phyloP scores from a whole-genome alignment of 306 rosid species.

The Vigna nakashimae region DNA sequence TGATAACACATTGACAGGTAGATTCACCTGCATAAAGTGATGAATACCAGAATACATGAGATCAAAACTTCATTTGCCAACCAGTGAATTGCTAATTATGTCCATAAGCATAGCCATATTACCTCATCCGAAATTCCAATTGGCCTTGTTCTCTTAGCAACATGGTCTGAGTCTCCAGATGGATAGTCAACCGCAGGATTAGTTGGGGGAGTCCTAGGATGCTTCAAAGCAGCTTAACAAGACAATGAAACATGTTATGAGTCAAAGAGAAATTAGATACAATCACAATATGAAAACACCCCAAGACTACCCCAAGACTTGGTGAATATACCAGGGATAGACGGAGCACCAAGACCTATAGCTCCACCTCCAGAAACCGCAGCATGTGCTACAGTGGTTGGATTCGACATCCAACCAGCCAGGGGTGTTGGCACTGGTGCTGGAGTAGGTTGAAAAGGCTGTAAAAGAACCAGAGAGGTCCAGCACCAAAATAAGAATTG shows the following conservation, averaged over 20 bases:
- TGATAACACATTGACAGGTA: conserved; percentile 90
- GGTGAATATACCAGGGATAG: conserved; percentile 75
- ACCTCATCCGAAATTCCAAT: conserved; percentile 94
- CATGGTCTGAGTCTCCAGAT: conserved; percentile 91
- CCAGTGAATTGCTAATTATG: conserved; percentile 20
- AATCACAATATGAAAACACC: conserved; percentile 5
- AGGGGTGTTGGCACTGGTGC: conserved; percentile 86
- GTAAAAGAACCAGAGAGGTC: conserved; percentile 35
- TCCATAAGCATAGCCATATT: conserved; percentile 36
- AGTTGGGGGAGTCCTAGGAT: conserved; percentile 95
- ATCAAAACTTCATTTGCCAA: conserved; percentile 2
- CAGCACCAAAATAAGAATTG: conserved; percentile 13
- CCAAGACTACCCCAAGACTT: conserved; percentile 5
- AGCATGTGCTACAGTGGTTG: conserved; percentile 85
- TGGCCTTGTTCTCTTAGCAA: conserved; percentile 87
- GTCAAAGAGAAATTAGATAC: conserved; percentile 24
- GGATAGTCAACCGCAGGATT: conserved; percentile 92
- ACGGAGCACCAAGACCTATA: conserved; percentile 96
- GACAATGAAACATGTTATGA: conserved; percentile 42
- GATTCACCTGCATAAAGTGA: conserved; percentile 73
- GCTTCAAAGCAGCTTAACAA: conserved; percentile 87
- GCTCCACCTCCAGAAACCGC: conserved; percentile 92
- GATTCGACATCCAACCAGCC: conserved; percentile 99
- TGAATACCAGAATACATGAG: conserved; percentile 17
- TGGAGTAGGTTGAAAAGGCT: conserved; percentile 95